These are phyloP conservation scores for Saccharomyces kudriavzevii DNA, from an alignment of 805 yeast species.

Conservation along the genomic window DNA sequence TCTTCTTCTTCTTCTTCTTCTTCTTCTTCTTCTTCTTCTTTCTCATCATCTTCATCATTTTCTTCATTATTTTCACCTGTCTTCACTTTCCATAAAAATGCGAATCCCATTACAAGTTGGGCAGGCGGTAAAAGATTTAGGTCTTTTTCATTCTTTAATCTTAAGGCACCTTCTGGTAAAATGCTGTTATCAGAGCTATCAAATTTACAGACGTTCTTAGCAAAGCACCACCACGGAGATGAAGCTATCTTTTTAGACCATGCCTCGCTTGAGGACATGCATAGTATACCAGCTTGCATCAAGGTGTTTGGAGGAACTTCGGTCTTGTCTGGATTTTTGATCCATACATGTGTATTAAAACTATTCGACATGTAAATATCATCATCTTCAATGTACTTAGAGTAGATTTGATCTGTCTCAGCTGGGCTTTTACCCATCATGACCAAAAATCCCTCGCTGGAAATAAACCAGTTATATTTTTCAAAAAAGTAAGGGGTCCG, in stretches of 20 bases:
- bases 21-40: conserved; percentile 4
- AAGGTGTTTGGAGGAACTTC: conserved; percentile 82
- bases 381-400: conserved; percentile 62
- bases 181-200: conserved; percentile 46
- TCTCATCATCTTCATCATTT: conserved; percentile 5
- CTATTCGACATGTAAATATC: conserved; percentile 74
- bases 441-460: conserved; percentile 80
- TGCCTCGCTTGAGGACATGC: conserved; percentile 75
- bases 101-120: conserved; percentile 87
- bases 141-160: conserved; percentile 42
- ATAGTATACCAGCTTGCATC: conserved; percentile 80
- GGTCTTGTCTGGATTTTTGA: conserved; percentile 68
- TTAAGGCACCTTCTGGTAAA: conserved; percentile 55
- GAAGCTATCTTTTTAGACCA: conserved; percentile 83
- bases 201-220: conserved; percentile 58
- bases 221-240: conserved; percentile 80
- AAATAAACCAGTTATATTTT: conserved; percentile 88
- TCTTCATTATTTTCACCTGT: conserved; percentile 26
- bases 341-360: conserved; percentile 65
- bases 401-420: conserved; percentile 74
- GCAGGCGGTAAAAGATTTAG: conserved; percentile 64
- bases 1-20: conserved; percentile 4
- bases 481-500: conserved; percentile 86
- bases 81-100: conserved; percentile 64
- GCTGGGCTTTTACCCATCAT: conserved; percentile 76